phyloP scores from a whole-genome alignment of 768 basidiomycete species.

The Strobilomyces echinocephalus region DNA sequence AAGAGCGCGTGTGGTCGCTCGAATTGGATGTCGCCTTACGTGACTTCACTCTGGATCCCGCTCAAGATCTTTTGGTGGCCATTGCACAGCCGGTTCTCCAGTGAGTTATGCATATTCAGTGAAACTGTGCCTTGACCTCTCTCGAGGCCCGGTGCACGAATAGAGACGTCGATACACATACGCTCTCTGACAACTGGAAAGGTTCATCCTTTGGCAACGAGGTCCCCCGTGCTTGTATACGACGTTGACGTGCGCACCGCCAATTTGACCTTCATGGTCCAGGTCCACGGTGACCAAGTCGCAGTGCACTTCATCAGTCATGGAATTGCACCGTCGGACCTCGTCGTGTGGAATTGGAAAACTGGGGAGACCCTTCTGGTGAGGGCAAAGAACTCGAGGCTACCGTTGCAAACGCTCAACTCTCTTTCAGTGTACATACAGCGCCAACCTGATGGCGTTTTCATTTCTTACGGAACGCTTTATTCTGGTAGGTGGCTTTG shows the following conservation, averaged over 20 bases:
- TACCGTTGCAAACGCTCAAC: not conserved
- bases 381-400: conserved; percentile 19
- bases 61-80: conserved; percentile 58
- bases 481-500: conserved; percentile 34
- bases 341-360: conserved; percentile 67
- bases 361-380: conserved; percentile 49
- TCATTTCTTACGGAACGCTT: conserved; percentile 39
- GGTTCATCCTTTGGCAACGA: conserved; percentile 41
- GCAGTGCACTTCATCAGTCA: conserved; percentile 43
- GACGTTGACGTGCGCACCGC: conserved; percentile 15
- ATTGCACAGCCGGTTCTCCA: conserved; percentile 35
- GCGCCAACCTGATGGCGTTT: conserved; percentile 36
- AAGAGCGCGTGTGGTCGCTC: conserved; percentile 42
- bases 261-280: conserved; percentile 43
- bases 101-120: conserved; percentile 25
- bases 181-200: conserved; percentile 42
- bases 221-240: conserved; percentile 30
- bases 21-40: conserved; percentile 36
- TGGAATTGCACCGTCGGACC: conserved; percentile 36
- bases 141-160: conserved; percentile 15
- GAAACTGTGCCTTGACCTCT: not conserved
- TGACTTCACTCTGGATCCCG: conserved; percentile 64
- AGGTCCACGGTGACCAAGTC: conserved; percentile 49
- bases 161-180: conserved; percentile 37
- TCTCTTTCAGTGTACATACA: conserved; percentile 21